Percentiles rank a stretch among this genome's conserved stretches.
phyloP scores from a whole-genome alignment of 192 early-diverging fungal species.

The Gamsiella multidivaricata region DNA sequence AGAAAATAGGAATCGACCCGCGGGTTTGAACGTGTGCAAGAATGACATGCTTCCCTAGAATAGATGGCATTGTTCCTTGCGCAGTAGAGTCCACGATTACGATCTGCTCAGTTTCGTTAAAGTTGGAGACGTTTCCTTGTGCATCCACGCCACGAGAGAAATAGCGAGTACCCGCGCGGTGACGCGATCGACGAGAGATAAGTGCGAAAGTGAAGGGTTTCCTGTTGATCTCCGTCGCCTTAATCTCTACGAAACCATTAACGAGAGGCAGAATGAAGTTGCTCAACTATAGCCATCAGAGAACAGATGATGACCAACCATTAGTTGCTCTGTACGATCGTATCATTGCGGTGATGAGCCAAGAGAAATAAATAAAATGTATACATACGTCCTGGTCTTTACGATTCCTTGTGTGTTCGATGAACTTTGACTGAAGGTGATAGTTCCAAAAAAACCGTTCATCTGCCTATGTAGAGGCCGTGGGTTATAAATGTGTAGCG shows the following conservation, averaged over 20 bases:
- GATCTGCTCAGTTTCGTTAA: slow-evolving; percentile 96
- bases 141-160: slow-evolving; percentile 93
- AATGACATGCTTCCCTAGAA: slow-evolving; percentile 50
- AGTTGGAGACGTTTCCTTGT: slow-evolving; percentile 95
- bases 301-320: not conserved
- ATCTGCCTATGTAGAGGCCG: slow-evolving; percentile 70
- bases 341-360: not conserved
- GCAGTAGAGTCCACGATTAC: slow-evolving; percentile 65
- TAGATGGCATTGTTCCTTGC: not conserved
- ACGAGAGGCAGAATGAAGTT: slow-evolving; percentile 92
- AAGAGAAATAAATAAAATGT: not conserved
- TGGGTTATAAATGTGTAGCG: not conserved
- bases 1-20: slow-evolving; percentile 94
- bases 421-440: slow-evolving; percentile 73
- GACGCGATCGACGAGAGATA: slow-evolving; percentile 84
- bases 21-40: slow-evolving; percentile 92
- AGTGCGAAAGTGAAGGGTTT: slow-evolving; percentile 79
- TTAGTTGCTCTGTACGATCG: no score
- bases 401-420: slow-evolving; percentile 61
- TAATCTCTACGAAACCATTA: slow-evolving; percentile 84
- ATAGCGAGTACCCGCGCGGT: slow-evolving; percentile 86
- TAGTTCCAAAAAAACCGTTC: slow-evolving; percentile 97
- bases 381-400: slow-evolving; percentile 56
- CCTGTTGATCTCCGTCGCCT: slow-evolving; percentile 65
- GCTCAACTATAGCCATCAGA: slow-evolving; percentile 66